Conservation (phyloP, 176 grass and related monocot genomes). For the Rhipidocladum racemiflorum region DNA sequence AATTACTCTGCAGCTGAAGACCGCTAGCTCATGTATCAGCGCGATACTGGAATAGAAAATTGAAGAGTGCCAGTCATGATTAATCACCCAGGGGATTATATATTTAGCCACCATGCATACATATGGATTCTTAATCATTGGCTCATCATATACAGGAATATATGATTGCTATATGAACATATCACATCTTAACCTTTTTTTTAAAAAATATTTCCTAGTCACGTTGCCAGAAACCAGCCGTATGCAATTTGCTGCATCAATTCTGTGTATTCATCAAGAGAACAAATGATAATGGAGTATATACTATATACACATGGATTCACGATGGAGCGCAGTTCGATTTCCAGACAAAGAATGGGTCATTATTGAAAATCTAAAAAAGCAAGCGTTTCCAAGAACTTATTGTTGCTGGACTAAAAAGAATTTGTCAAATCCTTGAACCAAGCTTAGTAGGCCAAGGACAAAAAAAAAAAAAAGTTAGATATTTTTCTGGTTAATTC, state of each 20-base stretch:
- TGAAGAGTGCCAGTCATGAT: neutral
- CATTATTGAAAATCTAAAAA: too few relatives aligned
- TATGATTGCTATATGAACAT: slow-evolving; percentile 13
- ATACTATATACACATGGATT: too few relatives aligned
- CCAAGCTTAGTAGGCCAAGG: slow-evolving; percentile 3
- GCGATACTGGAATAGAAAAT: neutral
- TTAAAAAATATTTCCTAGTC: neutral
- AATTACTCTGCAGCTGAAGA: neutral
- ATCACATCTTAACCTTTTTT: neutral
- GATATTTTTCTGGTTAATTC: neutral
- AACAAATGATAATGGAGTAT: neutral
- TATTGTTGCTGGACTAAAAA: too few relatives aligned
- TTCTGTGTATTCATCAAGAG: neutral
- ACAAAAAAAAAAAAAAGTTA: neutral
- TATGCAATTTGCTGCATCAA: neutral
- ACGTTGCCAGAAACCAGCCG: neutral
- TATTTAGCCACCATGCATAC: neutral
- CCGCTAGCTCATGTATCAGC: neutral
- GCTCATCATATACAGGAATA: slow-evolving; percentile 1
- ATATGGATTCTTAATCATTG: slow-evolving; percentile 5
- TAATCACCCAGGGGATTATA: neutral
- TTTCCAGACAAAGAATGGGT: too few relatives aligned
- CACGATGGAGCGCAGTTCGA: too few relatives aligned
- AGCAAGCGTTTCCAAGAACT: too few relatives aligned
- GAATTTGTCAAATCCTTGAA: neutral